phyloP scores from a whole-genome alignment of 495 filamentous ascomycete genomes.

The Aspergillus haitiensis region DNA sequence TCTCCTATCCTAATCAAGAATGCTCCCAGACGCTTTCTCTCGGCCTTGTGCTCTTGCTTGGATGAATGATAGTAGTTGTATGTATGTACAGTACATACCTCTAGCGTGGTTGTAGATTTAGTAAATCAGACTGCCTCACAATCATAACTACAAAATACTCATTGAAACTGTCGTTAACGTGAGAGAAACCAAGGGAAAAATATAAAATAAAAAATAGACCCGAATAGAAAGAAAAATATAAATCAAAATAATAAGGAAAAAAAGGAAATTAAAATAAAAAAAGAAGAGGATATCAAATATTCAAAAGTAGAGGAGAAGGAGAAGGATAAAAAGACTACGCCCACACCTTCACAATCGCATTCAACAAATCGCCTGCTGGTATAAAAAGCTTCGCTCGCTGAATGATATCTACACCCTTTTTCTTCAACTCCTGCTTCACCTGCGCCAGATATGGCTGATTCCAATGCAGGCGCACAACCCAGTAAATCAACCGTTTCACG shows the following conservation, averaged over 20 bases:
- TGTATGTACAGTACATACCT: too few species aligned
- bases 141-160: too few species aligned
- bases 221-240: neutral
- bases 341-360: conserved; percentile 17
- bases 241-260: neutral
- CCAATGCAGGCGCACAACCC: conserved; percentile 23
- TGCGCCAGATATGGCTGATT: conserved; percentile 12
- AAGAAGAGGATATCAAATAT: neutral
- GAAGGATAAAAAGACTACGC: neutral
- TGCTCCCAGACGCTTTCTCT: too few species aligned
- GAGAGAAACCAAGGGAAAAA: neutral
- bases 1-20: too few species aligned
- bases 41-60: too few species aligned
- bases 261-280: neutral
- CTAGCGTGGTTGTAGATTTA: too few species aligned
- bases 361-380: conserved; percentile 11
- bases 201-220: conserved; percentile 8
- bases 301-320: neutral
- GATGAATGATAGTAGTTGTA: too few species aligned
- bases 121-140: too few species aligned
- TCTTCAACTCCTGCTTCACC: conserved; percentile 17
- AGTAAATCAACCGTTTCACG: conserved; percentile 18
- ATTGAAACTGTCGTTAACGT: too few species aligned
- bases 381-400: neutral
- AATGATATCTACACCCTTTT: conserved; percentile 13